phyloP scores from a whole-genome alignment of 345 rosid genomes.

The Streptanthus diversifolius region DNA sequence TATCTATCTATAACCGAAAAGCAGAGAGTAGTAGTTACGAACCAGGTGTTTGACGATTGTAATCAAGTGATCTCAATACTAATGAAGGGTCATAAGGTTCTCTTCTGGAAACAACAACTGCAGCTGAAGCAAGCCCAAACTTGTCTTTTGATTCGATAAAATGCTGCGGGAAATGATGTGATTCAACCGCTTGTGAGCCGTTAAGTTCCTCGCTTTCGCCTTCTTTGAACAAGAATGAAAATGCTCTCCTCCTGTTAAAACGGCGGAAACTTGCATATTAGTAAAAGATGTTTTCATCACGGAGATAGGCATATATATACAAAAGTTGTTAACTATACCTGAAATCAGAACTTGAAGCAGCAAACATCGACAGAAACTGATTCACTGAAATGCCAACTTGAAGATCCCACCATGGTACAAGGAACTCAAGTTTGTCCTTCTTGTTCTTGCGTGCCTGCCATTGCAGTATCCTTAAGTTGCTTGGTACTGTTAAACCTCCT shows the following conservation, averaged over 20 bases:
- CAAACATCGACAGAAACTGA: constrained; percentile 80
- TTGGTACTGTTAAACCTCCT: constrained; percentile 92
- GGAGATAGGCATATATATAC: not conserved
- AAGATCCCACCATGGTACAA: constrained; percentile 99
- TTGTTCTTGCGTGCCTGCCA: constrained; percentile 89
- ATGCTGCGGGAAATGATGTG: constrained; percentile 83
- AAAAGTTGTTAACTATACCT: constrained; percentile 37
- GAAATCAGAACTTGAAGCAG: constrained; percentile 82
- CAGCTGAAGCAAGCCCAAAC: constrained; percentile 82
- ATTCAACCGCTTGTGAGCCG: constrained; percentile 63
- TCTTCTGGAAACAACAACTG: constrained; percentile 58
- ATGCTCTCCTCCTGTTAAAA: constrained; percentile 69
- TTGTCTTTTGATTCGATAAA: constrained; percentile 59
- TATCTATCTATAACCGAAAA: not conserved
- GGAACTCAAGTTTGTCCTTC: constrained; percentile 71
- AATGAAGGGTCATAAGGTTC: constrained; percentile 53
- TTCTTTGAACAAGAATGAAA: constrained; percentile 72
- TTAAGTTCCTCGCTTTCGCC: constrained; percentile 80
- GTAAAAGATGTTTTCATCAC: not conserved
- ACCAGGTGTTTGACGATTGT: constrained; percentile 66
- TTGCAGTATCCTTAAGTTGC: constrained; percentile 83
- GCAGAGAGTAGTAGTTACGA: constrained; percentile 23
- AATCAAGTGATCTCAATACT: constrained; percentile 54
- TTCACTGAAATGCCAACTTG: constrained; percentile 86
- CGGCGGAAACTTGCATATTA: not conserved